These are phyloP conservation scores for Quercus wislizeni DNA, from an alignment of 306 rosid species.

Conservation along the genomic window DNA sequence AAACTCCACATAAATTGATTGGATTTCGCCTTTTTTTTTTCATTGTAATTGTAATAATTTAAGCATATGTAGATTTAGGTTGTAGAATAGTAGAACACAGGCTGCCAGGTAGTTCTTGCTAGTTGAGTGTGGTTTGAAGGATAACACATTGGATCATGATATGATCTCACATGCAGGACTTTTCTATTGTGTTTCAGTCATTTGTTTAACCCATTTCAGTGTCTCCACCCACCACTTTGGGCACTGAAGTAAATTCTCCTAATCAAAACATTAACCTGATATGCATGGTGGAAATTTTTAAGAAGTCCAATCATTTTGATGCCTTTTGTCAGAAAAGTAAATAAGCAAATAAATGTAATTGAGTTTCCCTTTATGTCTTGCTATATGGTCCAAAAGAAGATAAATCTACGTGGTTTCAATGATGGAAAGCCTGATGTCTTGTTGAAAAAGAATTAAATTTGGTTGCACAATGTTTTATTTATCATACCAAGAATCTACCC, in stretches of 20 bases:
- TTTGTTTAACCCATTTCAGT: neutral
- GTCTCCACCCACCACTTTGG: neutral
- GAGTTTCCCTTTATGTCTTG: neutral
- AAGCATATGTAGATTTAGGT: neutral
- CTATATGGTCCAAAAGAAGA: neutral
- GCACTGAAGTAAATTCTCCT: neutral
- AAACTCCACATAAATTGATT: neutral
- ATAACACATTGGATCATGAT: neutral
- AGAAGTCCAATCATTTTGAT: neutral
- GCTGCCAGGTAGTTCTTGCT: neutral
- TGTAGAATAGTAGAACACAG: neutral
- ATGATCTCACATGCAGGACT: neutral
- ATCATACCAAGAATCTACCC: neutral
- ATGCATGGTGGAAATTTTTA: neutral
- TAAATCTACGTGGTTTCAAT: neutral
- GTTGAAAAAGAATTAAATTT: neutral
- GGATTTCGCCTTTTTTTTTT: neutral
- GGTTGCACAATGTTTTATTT: neutral
- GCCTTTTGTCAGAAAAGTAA: neutral
- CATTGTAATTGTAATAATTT: neutral
- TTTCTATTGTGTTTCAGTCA: neutral
- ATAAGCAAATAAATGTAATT: neutral
- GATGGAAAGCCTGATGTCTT: neutral
- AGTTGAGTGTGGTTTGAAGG: neutral
- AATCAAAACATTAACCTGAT: neutral